These are phyloP conservation scores for Trametes meyenii DNA, from an alignment of 768 basidiomycete species.

Conservation along the genomic window DNA sequence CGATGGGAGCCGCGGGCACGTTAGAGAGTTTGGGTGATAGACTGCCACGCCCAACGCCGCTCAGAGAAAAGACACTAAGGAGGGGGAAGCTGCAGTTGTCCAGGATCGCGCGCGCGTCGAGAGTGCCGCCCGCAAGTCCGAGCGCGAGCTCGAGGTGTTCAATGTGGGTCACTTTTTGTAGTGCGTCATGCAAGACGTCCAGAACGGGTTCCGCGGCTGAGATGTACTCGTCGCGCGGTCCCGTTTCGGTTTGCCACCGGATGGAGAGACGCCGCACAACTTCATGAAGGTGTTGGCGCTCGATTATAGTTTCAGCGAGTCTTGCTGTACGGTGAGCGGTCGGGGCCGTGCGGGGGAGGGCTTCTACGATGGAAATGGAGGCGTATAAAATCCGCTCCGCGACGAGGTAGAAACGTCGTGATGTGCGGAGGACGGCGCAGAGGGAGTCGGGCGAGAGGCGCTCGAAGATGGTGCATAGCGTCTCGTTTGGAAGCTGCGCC, in stretches of 20 bases:
- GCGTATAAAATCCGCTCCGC: constrained; percentile 65
- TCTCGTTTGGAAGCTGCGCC: constrained; percentile 54
- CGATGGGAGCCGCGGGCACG: constrained; percentile 35
- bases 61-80: constrained; percentile 37
- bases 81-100: constrained; percentile 32
- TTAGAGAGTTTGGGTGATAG: constrained; percentile 37
- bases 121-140: constrained; percentile 48
- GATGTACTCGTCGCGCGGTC: constrained; percentile 31
- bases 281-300: constrained; percentile 49
- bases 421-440: constrained; percentile 46
- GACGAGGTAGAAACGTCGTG: constrained; percentile 45
- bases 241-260: constrained; percentile 53
- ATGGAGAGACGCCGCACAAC: constrained; percentile 51
- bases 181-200: constrained; percentile 38
- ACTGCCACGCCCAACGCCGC: constrained; percentile 39
- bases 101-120: constrained; percentile 26
- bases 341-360: constrained; percentile 44
- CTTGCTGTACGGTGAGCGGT: constrained; percentile 43
- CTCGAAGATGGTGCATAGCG: constrained; percentile 51
- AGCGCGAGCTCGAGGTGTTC: constrained; percentile 61
- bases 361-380: constrained; percentile 51
- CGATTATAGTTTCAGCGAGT: constrained; percentile 56
- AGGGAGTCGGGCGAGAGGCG: constrained; percentile 38
- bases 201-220: constrained; percentile 30
- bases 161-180: constrained; percentile 46